phyloP scores from a whole-genome alignment of 176 grass and related monocot species.

The Carex myosuroides region DNA sequence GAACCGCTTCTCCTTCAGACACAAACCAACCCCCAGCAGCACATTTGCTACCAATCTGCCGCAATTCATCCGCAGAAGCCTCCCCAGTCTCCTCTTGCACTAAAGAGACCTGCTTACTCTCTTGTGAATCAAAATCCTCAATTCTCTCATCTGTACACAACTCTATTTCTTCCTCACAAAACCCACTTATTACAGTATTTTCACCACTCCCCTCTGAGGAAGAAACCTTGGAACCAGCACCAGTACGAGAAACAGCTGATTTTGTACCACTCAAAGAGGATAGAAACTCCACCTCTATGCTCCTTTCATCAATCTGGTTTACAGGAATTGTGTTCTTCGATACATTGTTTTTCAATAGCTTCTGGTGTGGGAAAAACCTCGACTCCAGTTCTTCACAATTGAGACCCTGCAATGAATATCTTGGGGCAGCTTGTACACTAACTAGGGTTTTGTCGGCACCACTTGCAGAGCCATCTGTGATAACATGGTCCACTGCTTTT shows the following conservation, averaged over 20 bases:
- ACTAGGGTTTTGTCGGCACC: conserved; percentile 8
- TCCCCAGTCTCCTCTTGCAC: conserved; percentile 55
- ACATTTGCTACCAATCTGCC: conserved; percentile 67
- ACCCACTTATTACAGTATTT: conserved; percentile 30
- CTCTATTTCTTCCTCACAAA: conserved; percentile 46
- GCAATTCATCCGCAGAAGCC: conserved; percentile 41
- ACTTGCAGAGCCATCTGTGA: conserved; percentile 42
- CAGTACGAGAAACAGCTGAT: conserved; percentile 34
- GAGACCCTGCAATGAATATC: conserved; percentile 40
- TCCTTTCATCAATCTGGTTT: conserved; percentile 43
- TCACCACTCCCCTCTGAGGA: conserved; percentile 36
- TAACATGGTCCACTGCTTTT: conserved; percentile 71
- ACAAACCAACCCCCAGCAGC: conserved; percentile 94
- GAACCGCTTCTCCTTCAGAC: conserved; percentile 84
- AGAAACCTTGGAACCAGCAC: conserved; percentile 27
- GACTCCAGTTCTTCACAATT: conserved; percentile 78
- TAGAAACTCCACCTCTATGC: conserved; percentile 79
- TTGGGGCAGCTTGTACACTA: conserved; percentile 20
- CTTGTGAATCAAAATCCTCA: conserved; percentile 69
- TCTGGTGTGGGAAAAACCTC: conserved; percentile 90
- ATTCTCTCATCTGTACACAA: conserved; percentile 54
- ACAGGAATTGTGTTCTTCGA: conserved; percentile 22
- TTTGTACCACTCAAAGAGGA: conserved; percentile 64
- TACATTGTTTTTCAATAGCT: conserved; percentile 54
- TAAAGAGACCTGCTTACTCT: conserved; percentile 35